These are phyloP conservation scores for Bassia scoparia DNA, from an alignment of 148 eudicot genomes.

Conservation along the genomic window DNA sequence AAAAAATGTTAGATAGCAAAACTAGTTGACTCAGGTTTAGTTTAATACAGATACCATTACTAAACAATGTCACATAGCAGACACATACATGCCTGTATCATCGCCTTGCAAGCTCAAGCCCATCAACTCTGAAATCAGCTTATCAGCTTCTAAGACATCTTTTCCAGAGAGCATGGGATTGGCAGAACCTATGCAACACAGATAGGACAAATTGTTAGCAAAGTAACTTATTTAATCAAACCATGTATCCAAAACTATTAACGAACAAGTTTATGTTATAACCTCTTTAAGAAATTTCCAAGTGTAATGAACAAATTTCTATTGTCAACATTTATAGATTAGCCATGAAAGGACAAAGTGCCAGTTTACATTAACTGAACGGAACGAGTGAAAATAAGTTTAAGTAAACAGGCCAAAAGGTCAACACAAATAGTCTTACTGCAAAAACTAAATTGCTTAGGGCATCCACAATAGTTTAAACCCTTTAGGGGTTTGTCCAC, in stretches of 20 bases:
- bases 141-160: constrained; percentile 61
- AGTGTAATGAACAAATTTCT: background rate
- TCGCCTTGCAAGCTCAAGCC: constrained; percentile 35
- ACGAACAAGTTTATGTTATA: background rate
- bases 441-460: background rate
- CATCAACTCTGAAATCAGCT: constrained; percentile 52
- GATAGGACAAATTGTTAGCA: background rate
- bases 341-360: background rate
- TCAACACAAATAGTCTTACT: background rate
- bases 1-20: background rate
- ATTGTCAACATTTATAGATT: background rate
- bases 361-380: too few species aligned
- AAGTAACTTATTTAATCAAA: background rate
- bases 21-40: background rate
- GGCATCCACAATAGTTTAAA: too few species aligned
- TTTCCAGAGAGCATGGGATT: constrained; percentile 72
- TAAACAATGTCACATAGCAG: constrained; percentile 13
- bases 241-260: background rate
- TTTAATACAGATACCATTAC: background rate
- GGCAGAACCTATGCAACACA: constrained; percentile 53
- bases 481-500: too few species aligned
- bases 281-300: background rate
- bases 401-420: too few species aligned
- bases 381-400: too few species aligned
- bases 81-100: constrained; percentile 67